Conservation (phyloP, 805 yeast species). For the Wickerhamomyces strasburgensis region DNA sequence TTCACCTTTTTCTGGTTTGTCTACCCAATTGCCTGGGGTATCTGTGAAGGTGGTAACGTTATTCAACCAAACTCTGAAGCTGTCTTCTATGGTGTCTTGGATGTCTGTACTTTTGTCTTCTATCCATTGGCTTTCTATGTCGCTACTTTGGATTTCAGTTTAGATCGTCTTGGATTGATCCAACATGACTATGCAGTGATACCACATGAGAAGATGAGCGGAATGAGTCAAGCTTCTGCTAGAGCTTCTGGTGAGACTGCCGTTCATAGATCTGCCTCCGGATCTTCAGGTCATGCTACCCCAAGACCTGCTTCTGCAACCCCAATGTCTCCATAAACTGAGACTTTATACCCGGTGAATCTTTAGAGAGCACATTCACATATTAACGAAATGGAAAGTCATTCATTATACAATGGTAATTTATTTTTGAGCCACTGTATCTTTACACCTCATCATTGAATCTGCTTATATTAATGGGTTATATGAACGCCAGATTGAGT, state of each 20-base stretch:
- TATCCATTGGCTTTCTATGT: conserved; percentile 32
- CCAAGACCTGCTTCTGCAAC: neutral
- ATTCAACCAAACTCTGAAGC: conserved; percentile 50
- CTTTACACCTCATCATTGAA: too few species aligned
- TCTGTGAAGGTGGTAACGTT: conserved; percentile 50
- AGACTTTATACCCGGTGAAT: neutral
- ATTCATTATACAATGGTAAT: too few species aligned
- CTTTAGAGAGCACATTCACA: too few species aligned
- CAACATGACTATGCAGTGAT: conserved; percentile 11
- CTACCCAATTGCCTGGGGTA: conserved; percentile 36
- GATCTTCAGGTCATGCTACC: neutral
- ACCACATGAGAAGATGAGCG: conserved; percentile 7
- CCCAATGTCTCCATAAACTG: neutral
- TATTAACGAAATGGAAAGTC: too few species aligned
- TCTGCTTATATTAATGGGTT: too few species aligned
- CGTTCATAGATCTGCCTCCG: conserved; percentile 8
- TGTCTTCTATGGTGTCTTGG: conserved; percentile 48
- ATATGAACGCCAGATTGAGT: too few species aligned
- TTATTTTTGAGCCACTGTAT: too few species aligned
- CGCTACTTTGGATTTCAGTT: conserved; percentile 12
- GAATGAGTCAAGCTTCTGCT: conserved; percentile 7
- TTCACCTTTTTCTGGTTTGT: conserved; percentile 30
- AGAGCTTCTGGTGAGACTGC: conserved; percentile 33
- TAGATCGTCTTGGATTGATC: conserved; percentile 8
- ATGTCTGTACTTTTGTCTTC: conserved; percentile 37